A percentile compares a stretch with the other conserved stretches of the same genome.
Conservation (phyloP, 108 stramenopile genomes). For the Cyclostephanos tholiformis region DNA sequence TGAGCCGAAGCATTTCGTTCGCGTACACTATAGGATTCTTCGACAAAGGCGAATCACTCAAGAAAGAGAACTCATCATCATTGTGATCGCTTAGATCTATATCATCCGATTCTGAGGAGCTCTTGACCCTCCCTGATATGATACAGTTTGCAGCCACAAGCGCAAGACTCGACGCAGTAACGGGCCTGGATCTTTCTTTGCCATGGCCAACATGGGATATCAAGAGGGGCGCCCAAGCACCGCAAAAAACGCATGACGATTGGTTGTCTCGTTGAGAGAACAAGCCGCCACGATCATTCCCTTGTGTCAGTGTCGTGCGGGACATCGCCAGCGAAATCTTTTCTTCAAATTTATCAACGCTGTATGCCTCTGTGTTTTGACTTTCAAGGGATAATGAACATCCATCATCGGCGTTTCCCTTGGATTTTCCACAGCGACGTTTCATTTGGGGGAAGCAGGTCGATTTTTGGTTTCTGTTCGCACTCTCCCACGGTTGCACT, state of each 20-base stretch:
- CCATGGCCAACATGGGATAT: constrained; percentile 15
- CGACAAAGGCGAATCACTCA: constrained; percentile 4
- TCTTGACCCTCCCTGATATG: constrained; percentile 61
- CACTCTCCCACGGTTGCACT: background rate
- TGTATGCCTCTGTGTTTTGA: constrained; percentile 14
- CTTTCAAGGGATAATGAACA: background rate
- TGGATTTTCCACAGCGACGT: background rate
- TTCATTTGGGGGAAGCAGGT: background rate
- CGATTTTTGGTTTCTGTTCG: constrained; percentile 8
- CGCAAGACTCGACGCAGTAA: constrained; percentile 41
- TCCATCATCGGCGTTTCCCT: background rate
- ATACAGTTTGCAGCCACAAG: constrained; percentile 61
- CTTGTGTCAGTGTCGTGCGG: constrained; percentile 20
- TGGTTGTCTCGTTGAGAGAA: background rate
- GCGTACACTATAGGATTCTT: constrained; percentile 69
- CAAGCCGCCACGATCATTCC: background rate
- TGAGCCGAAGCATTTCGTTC: constrained; percentile 64
- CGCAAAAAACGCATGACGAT: constrained; percentile 19
- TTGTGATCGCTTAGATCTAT: constrained; percentile 43
- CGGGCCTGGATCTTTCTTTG: background rate
- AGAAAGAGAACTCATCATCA: constrained; percentile 13
- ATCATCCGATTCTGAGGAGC: constrained; percentile 22
- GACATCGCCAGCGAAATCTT: constrained; percentile 33
- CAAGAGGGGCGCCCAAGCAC: constrained; percentile 14
- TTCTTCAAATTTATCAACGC: constrained; percentile 27